These are phyloP conservation scores for Claviceps spartinae DNA, from an alignment of 2,329 filamentous ascomycete genomes.

Conservation along the genomic window DNA sequence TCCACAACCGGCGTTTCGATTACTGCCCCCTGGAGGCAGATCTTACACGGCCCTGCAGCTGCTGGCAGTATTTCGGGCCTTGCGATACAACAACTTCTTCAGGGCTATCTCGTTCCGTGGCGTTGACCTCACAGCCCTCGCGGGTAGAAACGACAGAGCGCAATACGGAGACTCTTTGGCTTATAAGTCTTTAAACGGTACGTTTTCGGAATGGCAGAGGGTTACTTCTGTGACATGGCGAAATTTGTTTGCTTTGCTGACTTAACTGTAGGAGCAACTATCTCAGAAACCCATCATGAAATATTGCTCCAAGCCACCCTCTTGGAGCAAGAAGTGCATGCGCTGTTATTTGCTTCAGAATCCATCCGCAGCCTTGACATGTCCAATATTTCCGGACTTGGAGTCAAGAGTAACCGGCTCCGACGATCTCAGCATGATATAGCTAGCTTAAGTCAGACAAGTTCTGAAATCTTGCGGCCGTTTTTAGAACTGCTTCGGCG, in stretches of 20 bases:
- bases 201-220: constrained; percentile 7
- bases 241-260: not conserved
- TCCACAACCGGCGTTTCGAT: constrained; percentile 37
- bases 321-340: constrained; percentile 42
- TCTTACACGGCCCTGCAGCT: constrained; percentile 37
- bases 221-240: not conserved
- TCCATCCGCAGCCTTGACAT: constrained; percentile 42
- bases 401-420: constrained; percentile 10
- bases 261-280: constrained; percentile 25
- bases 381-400: constrained; percentile 26
- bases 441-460: constrained; percentile 12
- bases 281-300: constrained; percentile 34
- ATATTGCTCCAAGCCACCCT: constrained; percentile 35
- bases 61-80: constrained; percentile 40
- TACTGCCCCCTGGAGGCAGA: constrained; percentile 28
- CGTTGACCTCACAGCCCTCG: constrained; percentile 32
- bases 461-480: constrained; percentile 31
- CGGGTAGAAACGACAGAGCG: constrained; percentile 28
- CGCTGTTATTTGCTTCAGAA: constrained; percentile 40
- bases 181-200: constrained; percentile 39
- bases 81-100: constrained; percentile 47
- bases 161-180: constrained; percentile 33
- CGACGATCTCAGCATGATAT: constrained; percentile 13
- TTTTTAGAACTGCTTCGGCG: constrained; percentile 36
- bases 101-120: constrained; percentile 41